Percentiles rank a stretch among this genome's conserved stretches.
Conservation (phyloP, 805 yeast species). For the Yarrowia sp. region DNA sequence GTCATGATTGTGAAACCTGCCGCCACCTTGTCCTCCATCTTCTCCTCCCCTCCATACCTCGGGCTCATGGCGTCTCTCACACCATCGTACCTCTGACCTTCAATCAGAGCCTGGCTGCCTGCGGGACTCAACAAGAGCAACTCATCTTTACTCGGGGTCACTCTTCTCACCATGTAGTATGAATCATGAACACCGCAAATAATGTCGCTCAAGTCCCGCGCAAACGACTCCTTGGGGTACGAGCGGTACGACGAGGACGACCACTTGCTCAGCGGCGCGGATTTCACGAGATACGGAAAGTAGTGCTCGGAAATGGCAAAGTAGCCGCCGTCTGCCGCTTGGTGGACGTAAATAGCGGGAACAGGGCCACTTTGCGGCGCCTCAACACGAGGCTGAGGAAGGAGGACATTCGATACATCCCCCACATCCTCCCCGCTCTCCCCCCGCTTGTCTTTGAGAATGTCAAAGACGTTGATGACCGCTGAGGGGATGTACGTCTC, state of each 20-base stretch:
- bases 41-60: neutral
- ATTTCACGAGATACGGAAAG: constrained; percentile 77
- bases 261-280: constrained; percentile 74
- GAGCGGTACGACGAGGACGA: constrained; percentile 37
- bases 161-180: constrained; percentile 14
- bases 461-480: constrained; percentile 77
- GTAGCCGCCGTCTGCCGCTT: constrained; percentile 65
- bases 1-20: neutral
- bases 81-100: constrained; percentile 1
- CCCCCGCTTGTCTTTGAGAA: constrained; percentile 42
- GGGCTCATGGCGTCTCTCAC: constrained; percentile 1
- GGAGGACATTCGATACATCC: constrained; percentile 35
- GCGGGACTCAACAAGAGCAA: constrained; percentile 1
- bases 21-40: neutral
- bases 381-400: constrained; percentile 41
- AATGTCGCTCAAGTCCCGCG: constrained; percentile 27
- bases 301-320: constrained; percentile 75
- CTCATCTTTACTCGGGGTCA: neutral
- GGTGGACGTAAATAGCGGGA: constrained; percentile 62
- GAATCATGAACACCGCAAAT: constrained; percentile 35
- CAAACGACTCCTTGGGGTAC: constrained; percentile 11
- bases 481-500: constrained; percentile 67
- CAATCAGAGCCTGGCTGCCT: constrained; percentile 23
- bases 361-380: constrained; percentile 19
- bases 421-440: neutral